Percentiles rank a stretch among this genome's conserved stretches.
Conservation (phyloP, 2,329 filamentous ascomycete genomes). For the Pseudocercospora fuligena region DNA sequence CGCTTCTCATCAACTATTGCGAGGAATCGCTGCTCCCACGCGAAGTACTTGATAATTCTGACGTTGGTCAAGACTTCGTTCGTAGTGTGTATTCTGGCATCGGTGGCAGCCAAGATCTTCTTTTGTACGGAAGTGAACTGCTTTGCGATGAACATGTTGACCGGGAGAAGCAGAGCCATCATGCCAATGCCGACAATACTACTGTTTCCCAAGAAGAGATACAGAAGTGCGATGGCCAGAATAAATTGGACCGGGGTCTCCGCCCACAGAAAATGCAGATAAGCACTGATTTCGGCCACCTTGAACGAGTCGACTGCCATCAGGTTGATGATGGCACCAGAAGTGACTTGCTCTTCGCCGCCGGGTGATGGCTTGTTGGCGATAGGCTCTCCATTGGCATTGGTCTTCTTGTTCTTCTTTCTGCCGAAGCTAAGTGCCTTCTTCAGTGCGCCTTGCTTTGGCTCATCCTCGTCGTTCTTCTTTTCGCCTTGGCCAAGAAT, state of each 20-base stretch:
- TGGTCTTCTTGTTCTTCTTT: conserved; percentile 57
- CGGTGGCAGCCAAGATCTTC: conserved; percentile 87
- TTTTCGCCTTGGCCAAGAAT: conserved; percentile 61
- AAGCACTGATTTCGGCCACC: conserved; percentile 90
- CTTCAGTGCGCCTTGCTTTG: conserved; percentile 50
- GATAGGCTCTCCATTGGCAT: conserved; percentile 45
- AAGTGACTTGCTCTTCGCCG: conserved; percentile 70
- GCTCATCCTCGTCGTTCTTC: conserved; percentile 48
- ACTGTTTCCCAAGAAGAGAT: conserved; percentile 87
- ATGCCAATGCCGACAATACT: conserved; percentile 91
- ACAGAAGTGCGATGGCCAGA: conserved; percentile 80
- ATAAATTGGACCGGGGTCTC: conserved; percentile 86
- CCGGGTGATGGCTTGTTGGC: conserved; percentile 33
- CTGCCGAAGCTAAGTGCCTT: conserved; percentile 62
- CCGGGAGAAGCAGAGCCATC: conserved; percentile 84
- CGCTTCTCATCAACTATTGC: conserved; percentile 89
- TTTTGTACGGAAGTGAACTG: conserved; percentile 88
- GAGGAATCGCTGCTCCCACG: conserved; percentile 93
- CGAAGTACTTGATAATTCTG: conserved; percentile 98
- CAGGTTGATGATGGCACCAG: conserved; percentile 98
- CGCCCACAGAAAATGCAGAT: conserved; percentile 94
- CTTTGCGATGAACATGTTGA: conserved; percentile 87
- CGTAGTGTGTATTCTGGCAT: conserved; percentile 93
- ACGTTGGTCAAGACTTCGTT: conserved; percentile 98
- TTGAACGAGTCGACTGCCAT: conserved; percentile 99